A percentile compares a stretch with the other conserved stretches of the same genome.
phyloP scores from a whole-genome alignment of 768 basidiomycete genomes.

The Panaeolus cyanescens region DNA sequence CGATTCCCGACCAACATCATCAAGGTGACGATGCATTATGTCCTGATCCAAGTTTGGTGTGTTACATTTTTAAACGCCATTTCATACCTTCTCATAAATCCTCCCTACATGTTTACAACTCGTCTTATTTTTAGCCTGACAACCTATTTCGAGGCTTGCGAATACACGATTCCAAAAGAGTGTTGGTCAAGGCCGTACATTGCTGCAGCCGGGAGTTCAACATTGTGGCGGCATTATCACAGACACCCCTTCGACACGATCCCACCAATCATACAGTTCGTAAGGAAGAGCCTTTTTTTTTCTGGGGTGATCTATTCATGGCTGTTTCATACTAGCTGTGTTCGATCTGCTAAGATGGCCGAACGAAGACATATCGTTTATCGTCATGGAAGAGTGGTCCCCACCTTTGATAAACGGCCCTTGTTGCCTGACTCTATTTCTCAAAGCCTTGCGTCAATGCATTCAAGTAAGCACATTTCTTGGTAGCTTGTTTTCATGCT shows the following conservation, averaged over 20 bases:
- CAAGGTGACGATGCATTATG: conserved; percentile 58
- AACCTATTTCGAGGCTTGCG: conserved; percentile 71
- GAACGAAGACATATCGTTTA: conserved; percentile 57
- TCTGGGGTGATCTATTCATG: background rate
- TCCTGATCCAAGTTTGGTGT: conserved; percentile 70
- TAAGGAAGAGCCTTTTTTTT: conserved; percentile 33
- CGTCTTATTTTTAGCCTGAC: conserved; percentile 51
- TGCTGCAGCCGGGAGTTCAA: conserved; percentile 62
- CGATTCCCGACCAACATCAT: conserved; percentile 9
- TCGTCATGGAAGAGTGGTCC: conserved; percentile 84
- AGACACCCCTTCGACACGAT: conserved; percentile 51
- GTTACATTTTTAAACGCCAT: conserved; percentile 21
- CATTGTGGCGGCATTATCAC: conserved; percentile 56
- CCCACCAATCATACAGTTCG: conserved; percentile 80
- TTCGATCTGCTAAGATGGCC: conserved; percentile 60
- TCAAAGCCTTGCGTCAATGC: conserved; percentile 62
- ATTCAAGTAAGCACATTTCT: conserved; percentile 55
- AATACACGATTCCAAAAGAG: conserved; percentile 47
- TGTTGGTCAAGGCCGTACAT: conserved; percentile 73
- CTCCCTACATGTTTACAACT: conserved; percentile 5
- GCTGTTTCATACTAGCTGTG: conserved; percentile 52
- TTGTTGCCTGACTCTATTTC: conserved; percentile 52
- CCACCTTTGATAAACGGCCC: conserved; percentile 55
- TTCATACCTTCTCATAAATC: background rate
- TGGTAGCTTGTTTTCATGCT: background rate